Percentiles rank a stretch among this genome's conserved stretches.
Evolutionary conservation across 2,329 filamentous ascomycete species (phyloP).

Genomic region (Talaromyces sp.): DNA sequence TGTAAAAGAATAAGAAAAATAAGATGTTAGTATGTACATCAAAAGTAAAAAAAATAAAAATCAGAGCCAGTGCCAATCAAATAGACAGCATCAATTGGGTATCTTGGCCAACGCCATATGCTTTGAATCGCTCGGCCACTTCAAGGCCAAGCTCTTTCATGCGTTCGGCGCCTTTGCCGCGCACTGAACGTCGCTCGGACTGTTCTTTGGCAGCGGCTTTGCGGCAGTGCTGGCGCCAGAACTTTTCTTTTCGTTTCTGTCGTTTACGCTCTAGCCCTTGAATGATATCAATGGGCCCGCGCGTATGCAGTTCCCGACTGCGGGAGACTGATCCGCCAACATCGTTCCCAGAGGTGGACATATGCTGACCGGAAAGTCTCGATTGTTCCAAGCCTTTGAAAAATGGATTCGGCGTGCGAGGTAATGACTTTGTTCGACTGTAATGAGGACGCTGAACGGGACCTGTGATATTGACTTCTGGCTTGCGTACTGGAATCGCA

Average conservation of each 20-base stretch:
- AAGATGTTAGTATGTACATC: constrained; percentile 20
- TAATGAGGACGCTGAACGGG: constrained; percentile 63
- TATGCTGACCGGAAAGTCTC: constrained; percentile 30
- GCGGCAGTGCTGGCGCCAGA: constrained; percentile 83
- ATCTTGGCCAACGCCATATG: constrained; percentile 54
- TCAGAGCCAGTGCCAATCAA: constrained; percentile 34
- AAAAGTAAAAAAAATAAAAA: constrained; percentile 23
- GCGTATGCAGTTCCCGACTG: constrained; percentile 62
- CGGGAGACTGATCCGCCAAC: constrained; percentile 34
- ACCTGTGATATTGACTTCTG: constrained; percentile 51
- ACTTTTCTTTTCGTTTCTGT: constrained; percentile 87
- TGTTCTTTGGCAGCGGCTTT: constrained; percentile 71
- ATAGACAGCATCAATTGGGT: constrained; percentile 69
- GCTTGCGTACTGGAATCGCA: constrained; percentile 45
- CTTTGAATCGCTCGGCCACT: constrained; percentile 77
- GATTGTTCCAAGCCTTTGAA: constrained; percentile 39
- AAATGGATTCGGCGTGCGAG: constrained; percentile 71
- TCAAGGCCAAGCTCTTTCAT: constrained; percentile 91
- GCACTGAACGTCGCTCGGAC: constrained; percentile 61
- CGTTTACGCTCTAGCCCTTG: constrained; percentile 94
- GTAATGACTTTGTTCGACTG: constrained; percentile 80
- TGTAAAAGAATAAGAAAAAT: constrained; percentile 11
- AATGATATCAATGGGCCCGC: constrained; percentile 96
- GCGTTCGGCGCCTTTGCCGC: constrained; percentile 83
- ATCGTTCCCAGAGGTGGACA: constrained; percentile 32